These are phyloP conservation scores for Kodamaea suecica DNA, from an alignment of 1,139 yeast genomes.

Conservation along the genomic window DNA sequence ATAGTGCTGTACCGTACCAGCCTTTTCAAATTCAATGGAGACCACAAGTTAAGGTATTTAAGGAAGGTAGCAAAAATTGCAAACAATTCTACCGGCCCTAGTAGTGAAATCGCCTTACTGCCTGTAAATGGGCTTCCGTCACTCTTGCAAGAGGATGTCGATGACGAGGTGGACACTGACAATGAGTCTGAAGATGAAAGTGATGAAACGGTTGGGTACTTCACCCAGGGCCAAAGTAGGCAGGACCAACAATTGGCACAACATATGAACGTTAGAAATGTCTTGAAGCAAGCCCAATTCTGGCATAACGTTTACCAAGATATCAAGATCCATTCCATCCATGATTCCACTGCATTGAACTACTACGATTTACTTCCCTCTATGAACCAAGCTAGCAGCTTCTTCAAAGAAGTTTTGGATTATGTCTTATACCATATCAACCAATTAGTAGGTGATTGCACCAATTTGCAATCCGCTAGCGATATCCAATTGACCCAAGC, in stretches of 20 bases:
- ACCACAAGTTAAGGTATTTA: conserved; percentile 19
- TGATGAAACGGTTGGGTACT: conserved; percentile 9
- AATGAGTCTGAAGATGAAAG: conserved; percentile 10
- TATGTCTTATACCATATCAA: conserved; percentile 26
- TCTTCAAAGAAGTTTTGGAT: conserved; percentile 31
- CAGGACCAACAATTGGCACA: conserved; percentile 1
- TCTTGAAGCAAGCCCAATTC: conserved; percentile 25
- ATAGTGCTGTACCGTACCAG: conserved; percentile 11
- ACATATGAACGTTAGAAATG: conserved; percentile 7
- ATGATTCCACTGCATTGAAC: conserved; percentile 17
- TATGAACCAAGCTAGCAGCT: conserved; percentile 21
- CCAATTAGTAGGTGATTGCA: conserved; percentile 16
- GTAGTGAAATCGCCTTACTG: not conserved
- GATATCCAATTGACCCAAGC: conserved; percentile 20
- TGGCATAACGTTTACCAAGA: conserved; percentile 38
- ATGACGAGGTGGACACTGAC: conserved; percentile 4
- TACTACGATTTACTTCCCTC: conserved; percentile 32
- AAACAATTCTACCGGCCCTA: not conserved
- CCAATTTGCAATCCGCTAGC: conserved; percentile 13
- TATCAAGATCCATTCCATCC: conserved; percentile 25
- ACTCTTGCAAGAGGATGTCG: conserved; percentile 3
- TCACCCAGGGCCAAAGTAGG: conserved; percentile 1
- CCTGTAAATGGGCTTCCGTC: conserved; percentile 7
- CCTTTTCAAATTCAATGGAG: conserved; percentile 9
- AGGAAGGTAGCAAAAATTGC: conserved; percentile 14